Percentiles rank a stretch among this genome's conserved stretches.
These are phyloP conservation scores for Chaetomidium leptoderma DNA, from an alignment of 495 filamentous ascomycete species.

Conservation along the genomic window DNA sequence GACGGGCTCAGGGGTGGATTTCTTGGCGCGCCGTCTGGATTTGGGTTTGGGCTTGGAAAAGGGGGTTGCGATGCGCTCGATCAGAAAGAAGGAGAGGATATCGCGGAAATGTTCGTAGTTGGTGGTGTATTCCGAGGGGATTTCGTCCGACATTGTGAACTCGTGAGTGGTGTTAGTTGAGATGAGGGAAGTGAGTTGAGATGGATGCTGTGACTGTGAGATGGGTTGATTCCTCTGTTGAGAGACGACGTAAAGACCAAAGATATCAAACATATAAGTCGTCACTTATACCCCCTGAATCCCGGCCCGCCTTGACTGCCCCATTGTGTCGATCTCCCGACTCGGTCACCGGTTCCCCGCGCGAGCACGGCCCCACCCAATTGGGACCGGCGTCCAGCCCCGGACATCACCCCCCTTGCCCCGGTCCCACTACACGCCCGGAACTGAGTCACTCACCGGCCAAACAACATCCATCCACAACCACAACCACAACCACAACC, in stretches of 20 bases:
- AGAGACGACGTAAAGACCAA: too few species aligned
- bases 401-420: not conserved
- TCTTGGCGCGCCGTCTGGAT: slow-evolving; percentile 39
- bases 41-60: slow-evolving; percentile 43
- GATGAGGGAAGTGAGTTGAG: not conserved
- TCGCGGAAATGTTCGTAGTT: slow-evolving; percentile 73
- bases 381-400: not conserved
- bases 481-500: not conserved
- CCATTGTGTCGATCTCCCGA: not conserved
- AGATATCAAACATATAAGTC: too few species aligned
- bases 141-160: slow-evolving; percentile 14
- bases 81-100: slow-evolving; percentile 46
- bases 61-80: slow-evolving; percentile 47
- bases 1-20: slow-evolving; percentile 16
- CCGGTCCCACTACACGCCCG: not conserved
- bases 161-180: not conserved
- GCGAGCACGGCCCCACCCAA: not conserved
- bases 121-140: slow-evolving; percentile 27
- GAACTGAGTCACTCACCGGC: slow-evolving; percentile 15
- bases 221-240: not conserved
- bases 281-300: too few species aligned
- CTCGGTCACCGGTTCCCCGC: not conserved
- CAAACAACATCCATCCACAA: not conserved
- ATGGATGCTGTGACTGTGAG: not conserved
- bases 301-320: too few species aligned